Evolutionary conservation across 345 rosid species (phyloP).

Genomic region (Dovyalis caffra): DNA sequence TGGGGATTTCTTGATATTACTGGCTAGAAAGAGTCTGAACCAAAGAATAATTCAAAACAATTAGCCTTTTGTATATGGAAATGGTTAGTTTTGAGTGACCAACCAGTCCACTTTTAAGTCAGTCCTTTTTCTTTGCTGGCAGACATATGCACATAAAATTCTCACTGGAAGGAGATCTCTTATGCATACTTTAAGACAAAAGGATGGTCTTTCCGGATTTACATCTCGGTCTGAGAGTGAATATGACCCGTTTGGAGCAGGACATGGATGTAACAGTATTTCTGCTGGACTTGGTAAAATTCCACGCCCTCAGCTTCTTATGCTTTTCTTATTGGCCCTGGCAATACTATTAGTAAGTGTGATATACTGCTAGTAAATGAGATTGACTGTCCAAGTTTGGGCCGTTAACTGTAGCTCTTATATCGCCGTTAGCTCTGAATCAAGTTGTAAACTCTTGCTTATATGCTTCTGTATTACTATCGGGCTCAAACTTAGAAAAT

Average conservation of each 20-base stretch:
- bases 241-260: constrained; percentile 85
- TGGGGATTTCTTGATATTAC: not conserved
- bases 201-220: constrained; percentile 59
- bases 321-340: not conserved
- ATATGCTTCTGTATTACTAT: not conserved
- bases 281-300: constrained; percentile 89
- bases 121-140: constrained; percentile 23
- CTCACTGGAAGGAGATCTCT: constrained; percentile 77
- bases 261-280: constrained; percentile 88
- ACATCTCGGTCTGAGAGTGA: constrained; percentile 70
- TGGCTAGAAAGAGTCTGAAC: not conserved
- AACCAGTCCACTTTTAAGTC: not conserved
- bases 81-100: not conserved
- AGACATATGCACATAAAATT: constrained; percentile 88
- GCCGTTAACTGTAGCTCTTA: not conserved
- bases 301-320: constrained; percentile 8
- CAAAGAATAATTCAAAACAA: not conserved
- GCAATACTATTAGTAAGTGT: not conserved
- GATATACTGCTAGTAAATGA: not conserved
- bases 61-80: not conserved
- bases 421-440: not conserved
- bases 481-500: constrained; percentile 5
- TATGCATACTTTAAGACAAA: constrained; percentile 57
- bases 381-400: not conserved
- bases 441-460: not conserved